Conservation (phyloP, 2,329 filamentous ascomycete species). For the Colletotrichum sp. region DNA sequence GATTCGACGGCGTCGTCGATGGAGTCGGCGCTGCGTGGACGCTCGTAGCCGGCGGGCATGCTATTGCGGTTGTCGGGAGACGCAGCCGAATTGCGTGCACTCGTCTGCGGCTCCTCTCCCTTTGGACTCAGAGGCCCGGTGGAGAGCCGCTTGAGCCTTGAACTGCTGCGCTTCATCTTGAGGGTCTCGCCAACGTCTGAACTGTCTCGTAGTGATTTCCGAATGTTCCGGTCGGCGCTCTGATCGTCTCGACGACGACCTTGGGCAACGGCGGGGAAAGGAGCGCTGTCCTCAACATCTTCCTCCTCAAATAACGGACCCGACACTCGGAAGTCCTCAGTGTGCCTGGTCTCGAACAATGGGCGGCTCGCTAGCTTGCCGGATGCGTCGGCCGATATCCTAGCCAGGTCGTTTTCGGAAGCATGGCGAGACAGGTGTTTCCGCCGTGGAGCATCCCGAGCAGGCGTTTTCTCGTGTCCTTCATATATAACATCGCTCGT, state of each 20-base stretch:
- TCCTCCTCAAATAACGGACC: slow-evolving; percentile 25
- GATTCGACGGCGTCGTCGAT: slow-evolving; percentile 86
- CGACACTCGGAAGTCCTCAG: background rate
- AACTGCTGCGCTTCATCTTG: slow-evolving; percentile 59
- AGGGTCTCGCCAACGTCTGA: slow-evolving; percentile 51
- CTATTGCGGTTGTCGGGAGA: slow-evolving; percentile 31
- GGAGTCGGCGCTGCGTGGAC: slow-evolving; percentile 81
- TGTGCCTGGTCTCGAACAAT: slow-evolving; percentile 21
- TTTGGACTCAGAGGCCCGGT: slow-evolving; percentile 45
- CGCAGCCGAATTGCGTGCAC: slow-evolving; percentile 10
- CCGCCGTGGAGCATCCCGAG: slow-evolving; percentile 20
- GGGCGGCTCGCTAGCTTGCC: slow-evolving; percentile 4
- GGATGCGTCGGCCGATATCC: slow-evolving; percentile 27
- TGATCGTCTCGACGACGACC: slow-evolving; percentile 56
- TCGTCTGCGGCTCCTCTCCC: slow-evolving; percentile 35
- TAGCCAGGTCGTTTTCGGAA: slow-evolving; percentile 18
- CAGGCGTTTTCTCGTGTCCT: slow-evolving; percentile 33
- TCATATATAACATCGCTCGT: slow-evolving; percentile 48
- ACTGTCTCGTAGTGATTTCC: slow-evolving; percentile 53
- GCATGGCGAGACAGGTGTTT: slow-evolving; percentile 27
- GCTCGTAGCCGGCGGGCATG: slow-evolving; percentile 65
- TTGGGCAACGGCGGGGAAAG: slow-evolving; percentile 72
- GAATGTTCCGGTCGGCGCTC: slow-evolving; percentile 49
- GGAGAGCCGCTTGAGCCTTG: slow-evolving; percentile 65
- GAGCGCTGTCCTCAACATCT: slow-evolving; percentile 67